Percentiles rank a stretch among this genome's conserved stretches.
Evolutionary conservation across 176 grass and related monocot genomes (phyloP).

Genomic region (Phragmites australis): DNA sequence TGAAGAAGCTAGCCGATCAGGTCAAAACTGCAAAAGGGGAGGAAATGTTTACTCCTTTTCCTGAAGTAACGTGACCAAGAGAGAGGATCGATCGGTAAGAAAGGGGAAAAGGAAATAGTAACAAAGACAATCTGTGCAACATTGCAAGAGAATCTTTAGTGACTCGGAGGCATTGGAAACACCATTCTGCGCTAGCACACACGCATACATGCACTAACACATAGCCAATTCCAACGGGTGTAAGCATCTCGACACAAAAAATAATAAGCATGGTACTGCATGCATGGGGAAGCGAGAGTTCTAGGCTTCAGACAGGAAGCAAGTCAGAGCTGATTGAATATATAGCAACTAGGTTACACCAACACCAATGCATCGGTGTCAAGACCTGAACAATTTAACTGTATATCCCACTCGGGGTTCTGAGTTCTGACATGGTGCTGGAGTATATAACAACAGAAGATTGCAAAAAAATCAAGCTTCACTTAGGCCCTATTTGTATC

Average conservation of each 20-base stretch:
- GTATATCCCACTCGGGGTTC: slow-evolving; percentile 19
- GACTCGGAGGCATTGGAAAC: slow-evolving; percentile 39
- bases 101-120: neutral
- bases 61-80: neutral
- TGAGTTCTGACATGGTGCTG: slow-evolving; percentile 15
- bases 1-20: neutral
- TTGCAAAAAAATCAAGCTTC: slow-evolving; percentile 15
- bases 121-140: neutral
- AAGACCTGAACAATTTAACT: slow-evolving; percentile 21
- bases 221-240: slow-evolving; percentile 19
- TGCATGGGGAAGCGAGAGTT: slow-evolving; percentile 18
- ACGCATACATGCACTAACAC: slow-evolving; percentile 17
- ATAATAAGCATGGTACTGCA: slow-evolving; percentile 20
- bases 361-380: slow-evolving; percentile 42
- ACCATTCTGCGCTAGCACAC: slow-evolving; percentile 11
- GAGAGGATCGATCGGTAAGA: neutral
- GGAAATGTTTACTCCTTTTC: neutral
- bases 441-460: neutral
- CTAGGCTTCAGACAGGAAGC: slow-evolving; percentile 39
- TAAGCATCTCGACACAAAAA: slow-evolving; percentile 52
- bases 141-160: slow-evolving; percentile 47
- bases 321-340: slow-evolving; percentile 29
- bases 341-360: slow-evolving; percentile 40
- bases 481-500: no score
- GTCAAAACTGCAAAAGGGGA: neutral